Percentiles rank a stretch among this genome's conserved stretches.
Evolutionary conservation across 371 early-diverging fungal species (phyloP).

Genomic region (Rhizomucor pusillus): DNA sequence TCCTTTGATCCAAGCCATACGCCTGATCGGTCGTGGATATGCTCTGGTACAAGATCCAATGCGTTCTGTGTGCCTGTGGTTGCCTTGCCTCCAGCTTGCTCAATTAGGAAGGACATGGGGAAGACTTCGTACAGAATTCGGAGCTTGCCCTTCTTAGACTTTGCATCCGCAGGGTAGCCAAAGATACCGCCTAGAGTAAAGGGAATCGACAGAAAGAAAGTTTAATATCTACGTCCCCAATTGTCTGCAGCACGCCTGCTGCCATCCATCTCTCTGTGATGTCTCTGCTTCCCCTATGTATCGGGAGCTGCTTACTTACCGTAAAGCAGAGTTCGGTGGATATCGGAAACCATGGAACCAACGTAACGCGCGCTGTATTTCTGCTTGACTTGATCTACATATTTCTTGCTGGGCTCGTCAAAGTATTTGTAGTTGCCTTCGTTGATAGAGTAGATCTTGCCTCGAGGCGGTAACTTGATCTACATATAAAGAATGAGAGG

Average conservation of each 20-base stretch:
- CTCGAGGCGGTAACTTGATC: slow-evolving; percentile 78
- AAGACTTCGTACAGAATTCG: slow-evolving; percentile 97
- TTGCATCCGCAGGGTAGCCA: slow-evolving; percentile 83
- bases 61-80: slow-evolving; percentile 80
- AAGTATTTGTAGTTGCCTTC: slow-evolving; percentile 96
- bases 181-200: slow-evolving; percentile 66
- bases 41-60: slow-evolving; percentile 83
- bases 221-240: background rate
- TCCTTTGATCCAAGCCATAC: slow-evolving; percentile 91
- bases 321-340: slow-evolving; percentile 96
- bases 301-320: slow-evolving; percentile 34
- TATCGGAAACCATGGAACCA: slow-evolving; percentile 98
- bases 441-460: slow-evolving; percentile 97
- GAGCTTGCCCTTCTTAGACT: slow-evolving; percentile 91
- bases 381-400: slow-evolving; percentile 85
- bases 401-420: slow-evolving; percentile 84
- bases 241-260: too few species aligned
- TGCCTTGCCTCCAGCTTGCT: slow-evolving; percentile 95
- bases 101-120: slow-evolving; percentile 95
- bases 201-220: background rate
- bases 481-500: too few species aligned
- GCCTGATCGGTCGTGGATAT: slow-evolving; percentile 89
- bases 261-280: too few species aligned
- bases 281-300: too few species aligned
- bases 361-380: slow-evolving; percentile 97